Percentiles rank a stretch among this genome's conserved stretches.
These are phyloP conservation scores for Drosera capensis DNA, from an alignment of 148 eudicot species.

Conservation along the genomic window DNA sequence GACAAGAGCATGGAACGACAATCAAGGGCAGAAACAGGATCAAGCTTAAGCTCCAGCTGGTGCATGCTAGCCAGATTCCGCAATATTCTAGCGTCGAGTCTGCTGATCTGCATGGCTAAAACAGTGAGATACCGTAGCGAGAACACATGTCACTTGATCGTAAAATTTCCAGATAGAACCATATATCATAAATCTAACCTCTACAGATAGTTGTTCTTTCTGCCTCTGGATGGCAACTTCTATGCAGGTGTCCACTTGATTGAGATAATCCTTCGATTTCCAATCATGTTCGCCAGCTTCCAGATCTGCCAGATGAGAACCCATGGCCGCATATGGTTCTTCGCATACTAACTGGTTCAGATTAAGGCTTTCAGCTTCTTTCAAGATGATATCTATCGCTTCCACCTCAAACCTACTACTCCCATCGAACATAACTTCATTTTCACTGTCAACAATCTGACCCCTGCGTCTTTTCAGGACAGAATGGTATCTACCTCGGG, in stretches of 20 bases:
- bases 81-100: constrained; percentile 74
- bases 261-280: constrained; percentile 54
- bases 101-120: constrained; percentile 57
- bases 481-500: constrained; percentile 40
- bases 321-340: constrained; percentile 38
- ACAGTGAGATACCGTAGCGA: constrained; percentile 19
- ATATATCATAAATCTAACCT: constrained; percentile 52
- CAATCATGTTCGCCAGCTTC: constrained; percentile 77
- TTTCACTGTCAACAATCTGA: constrained; percentile 45
- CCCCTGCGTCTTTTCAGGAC: constrained; percentile 58
- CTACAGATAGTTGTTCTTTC: constrained; percentile 53
- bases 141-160: neutral
- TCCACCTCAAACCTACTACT: constrained; percentile 57
- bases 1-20: constrained; percentile 55
- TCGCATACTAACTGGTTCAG: constrained; percentile 53
- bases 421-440: constrained; percentile 20
- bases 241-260: constrained; percentile 56
- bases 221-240: constrained; percentile 57
- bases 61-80: constrained; percentile 46
- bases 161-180: constrained; percentile 3
- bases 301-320: constrained; percentile 47
- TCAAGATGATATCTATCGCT: constrained; percentile 49
- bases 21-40: constrained; percentile 47
- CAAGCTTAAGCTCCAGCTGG: constrained; percentile 64
- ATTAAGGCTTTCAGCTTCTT: constrained; percentile 59